Evolutionary conservation across 768 basidiomycete genomes (phyloP), one percentile per base, ranked within the genome.

Genomic region (Harrya chromipes): DNA sequence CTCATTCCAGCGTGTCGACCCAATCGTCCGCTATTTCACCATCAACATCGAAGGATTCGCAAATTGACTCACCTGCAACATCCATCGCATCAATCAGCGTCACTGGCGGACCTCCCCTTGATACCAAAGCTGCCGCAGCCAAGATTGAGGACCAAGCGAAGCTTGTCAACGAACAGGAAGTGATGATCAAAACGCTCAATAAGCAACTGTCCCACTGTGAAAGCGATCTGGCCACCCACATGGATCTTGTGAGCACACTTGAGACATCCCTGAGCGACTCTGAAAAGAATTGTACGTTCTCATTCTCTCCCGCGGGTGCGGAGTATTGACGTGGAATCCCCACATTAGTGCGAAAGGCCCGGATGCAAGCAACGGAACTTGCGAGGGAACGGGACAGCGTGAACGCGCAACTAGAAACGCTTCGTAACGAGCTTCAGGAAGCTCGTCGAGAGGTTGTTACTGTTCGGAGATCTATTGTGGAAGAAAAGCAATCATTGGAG

Each of bases 121-220:
- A 91, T 59, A 49, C 72, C 38, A 90, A 90, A 67, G 41, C 56
- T 13, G 50, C 79, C 6, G 56, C 70, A 2, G 72, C 68, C 37
- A 82, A 80, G 60, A 58, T 93, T 8, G 88, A 90, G 60, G 82
- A 87, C 53, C 88, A 89, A 67, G 67, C 79, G 17, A 87, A 85
- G 60, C 83, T 80, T 40, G 71, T 93, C 33, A 87, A 83, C 12
- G 92, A 94, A 72, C 87, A 91, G 63, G 87, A 91, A 58, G 81
- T 77, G 43, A 94, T 92, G 87, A 90, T 95, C 72, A 89, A 90
- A 70, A 93, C 89, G 20, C 79, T 97, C 54, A 94, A 93, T 70
- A 94, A 95, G 68, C 92, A 94, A 68, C 67, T 97, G 41, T 84
- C 83, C n/a, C 93, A 95, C 66, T 94, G 91, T 62, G 94, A 97